phyloP scores from a whole-genome alignment of 306 rosid species.

The Rosa chinensis region DNA sequence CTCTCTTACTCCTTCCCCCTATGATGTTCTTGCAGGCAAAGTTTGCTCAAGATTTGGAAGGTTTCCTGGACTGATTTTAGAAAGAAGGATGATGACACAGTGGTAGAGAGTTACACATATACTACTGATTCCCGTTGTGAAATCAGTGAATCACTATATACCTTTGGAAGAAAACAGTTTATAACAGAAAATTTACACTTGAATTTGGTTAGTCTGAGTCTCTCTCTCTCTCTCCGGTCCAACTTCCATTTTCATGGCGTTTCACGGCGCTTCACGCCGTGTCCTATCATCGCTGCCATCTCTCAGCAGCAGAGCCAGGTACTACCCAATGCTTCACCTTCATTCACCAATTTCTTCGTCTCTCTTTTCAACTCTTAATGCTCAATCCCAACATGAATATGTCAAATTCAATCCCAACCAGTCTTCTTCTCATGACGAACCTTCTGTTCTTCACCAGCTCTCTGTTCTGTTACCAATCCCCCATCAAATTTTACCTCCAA shows the following conservation, averaged over 20 bases:
- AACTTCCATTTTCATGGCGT: background rate
- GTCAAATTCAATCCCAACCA: background rate
- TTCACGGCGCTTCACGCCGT: constrained; percentile 8
- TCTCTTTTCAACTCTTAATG: constrained; percentile 36
- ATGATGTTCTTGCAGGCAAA: constrained; percentile 51
- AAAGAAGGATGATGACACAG: constrained; percentile 10
- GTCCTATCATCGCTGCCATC: constrained; percentile 12
- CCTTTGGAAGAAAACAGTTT: background rate
- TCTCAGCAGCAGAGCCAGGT: constrained; percentile 14
- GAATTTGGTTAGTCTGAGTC: background rate
- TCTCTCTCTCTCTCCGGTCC: constrained; percentile 59
- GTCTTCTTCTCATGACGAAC: constrained; percentile 36
- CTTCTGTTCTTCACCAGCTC: constrained; percentile 50
- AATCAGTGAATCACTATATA: constrained; percentile 1
- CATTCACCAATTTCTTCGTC: constrained; percentile 13
- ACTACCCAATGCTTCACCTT: constrained; percentile 13
- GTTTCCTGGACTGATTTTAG: constrained; percentile 47
- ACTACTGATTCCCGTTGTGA: constrained; percentile 6
- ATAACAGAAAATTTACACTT: background rate
- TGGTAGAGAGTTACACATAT: background rate
- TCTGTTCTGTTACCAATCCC: constrained; percentile 42
- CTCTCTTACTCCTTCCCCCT: constrained; percentile 2
- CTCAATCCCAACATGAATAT: constrained; percentile 18
- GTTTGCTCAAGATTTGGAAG: constrained; percentile 56
- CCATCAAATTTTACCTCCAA: background rate